phyloP scores from a whole-genome alignment of 2,329 filamentous ascomycete species.

The Sclerotinia spermophila region DNA sequence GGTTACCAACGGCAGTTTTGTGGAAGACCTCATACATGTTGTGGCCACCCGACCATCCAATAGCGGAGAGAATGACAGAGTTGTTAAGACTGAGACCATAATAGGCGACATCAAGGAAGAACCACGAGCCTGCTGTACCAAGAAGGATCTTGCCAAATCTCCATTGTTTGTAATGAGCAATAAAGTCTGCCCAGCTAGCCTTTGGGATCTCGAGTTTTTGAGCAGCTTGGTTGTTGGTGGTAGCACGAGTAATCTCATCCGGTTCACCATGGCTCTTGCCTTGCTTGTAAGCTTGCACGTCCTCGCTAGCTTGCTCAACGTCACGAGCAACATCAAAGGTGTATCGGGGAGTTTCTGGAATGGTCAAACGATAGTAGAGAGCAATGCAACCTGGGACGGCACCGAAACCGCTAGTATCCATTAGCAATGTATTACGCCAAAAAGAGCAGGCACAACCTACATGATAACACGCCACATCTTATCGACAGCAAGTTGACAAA shows the following conservation, averaged over 20 bases:
- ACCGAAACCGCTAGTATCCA: conserved; percentile 56
- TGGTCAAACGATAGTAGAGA: conserved; percentile 79
- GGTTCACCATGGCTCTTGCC: conserved; percentile 60
- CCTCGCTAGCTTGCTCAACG: conserved; percentile 67
- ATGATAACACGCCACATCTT: conserved; percentile 86
- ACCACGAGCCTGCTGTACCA: conserved; percentile 81
- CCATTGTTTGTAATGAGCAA: conserved; percentile 64
- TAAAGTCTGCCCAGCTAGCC: conserved; percentile 70
- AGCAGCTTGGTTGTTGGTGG: conserved; percentile 51
- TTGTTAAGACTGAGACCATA: conserved; percentile 68
- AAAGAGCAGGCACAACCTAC: not conserved
- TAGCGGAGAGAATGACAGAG: conserved; percentile 65
- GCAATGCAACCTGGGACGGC: conserved; percentile 77
- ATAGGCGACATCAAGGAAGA: conserved; percentile 61
- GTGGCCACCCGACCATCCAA: conserved; percentile 64
- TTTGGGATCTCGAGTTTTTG: conserved; percentile 54
- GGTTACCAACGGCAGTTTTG: conserved; percentile 71
- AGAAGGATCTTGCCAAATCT: conserved; percentile 70
- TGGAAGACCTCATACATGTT: conserved; percentile 66
- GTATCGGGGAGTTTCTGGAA: conserved; percentile 84
- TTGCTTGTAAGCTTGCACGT: conserved; percentile 70
- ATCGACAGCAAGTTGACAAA: conserved; percentile 68
- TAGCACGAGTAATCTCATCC: conserved; percentile 37
- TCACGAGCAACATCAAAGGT: conserved; percentile 79
- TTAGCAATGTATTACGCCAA: not conserved